These are phyloP conservation scores for Didymellaceae sp. DNA, from an alignment of 2,329 filamentous ascomycete species.

Conservation along the genomic window DNA sequence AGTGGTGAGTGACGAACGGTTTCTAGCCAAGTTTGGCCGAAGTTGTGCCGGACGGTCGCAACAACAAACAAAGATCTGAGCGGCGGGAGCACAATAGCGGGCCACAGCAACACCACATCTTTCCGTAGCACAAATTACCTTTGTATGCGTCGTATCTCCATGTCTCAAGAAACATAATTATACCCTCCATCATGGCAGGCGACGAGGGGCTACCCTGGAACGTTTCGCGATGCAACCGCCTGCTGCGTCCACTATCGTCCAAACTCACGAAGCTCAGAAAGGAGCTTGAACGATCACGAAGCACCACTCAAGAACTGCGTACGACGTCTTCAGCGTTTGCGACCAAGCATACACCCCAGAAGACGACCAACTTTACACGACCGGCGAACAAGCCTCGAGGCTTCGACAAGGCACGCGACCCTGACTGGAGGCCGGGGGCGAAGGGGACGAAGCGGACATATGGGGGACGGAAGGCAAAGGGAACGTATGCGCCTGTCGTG, in stretches of 20 bases:
- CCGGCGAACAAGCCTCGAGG: slow-evolving; percentile 38
- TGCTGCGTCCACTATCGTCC: slow-evolving; percentile 51
- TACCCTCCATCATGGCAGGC: slow-evolving; percentile 32
- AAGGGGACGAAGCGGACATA: slow-evolving; percentile 44
- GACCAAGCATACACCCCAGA: slow-evolving; percentile 34
- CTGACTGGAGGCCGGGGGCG: slow-evolving; percentile 45
- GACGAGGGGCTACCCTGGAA: slow-evolving; percentile 50
- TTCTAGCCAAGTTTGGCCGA: not conserved
- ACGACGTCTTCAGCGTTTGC: slow-evolving; percentile 31
- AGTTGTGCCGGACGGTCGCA: slow-evolving; percentile 3
- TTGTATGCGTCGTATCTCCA: not conserved
- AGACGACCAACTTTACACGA: slow-evolving; percentile 36
- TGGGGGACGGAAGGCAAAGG: slow-evolving; percentile 35
- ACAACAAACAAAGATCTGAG: slow-evolving; percentile 14
- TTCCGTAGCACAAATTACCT: not conserved
- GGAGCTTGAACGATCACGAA: slow-evolving; percentile 35
- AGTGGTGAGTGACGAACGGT: slow-evolving; percentile 7
- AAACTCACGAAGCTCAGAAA: slow-evolving; percentile 50
- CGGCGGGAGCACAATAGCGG: not conserved
- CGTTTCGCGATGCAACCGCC: slow-evolving; percentile 51
- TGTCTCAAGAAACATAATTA: slow-evolving; percentile 21
- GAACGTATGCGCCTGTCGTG: slow-evolving; percentile 11
- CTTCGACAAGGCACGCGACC: slow-evolving; percentile 43
- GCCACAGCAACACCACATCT: slow-evolving; percentile 3
- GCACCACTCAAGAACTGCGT: slow-evolving; percentile 27